Base-by-base conservation (phyloP, 2,329 filamentous ascomycete genomes). In the Exserohilum turcica region DNA sequence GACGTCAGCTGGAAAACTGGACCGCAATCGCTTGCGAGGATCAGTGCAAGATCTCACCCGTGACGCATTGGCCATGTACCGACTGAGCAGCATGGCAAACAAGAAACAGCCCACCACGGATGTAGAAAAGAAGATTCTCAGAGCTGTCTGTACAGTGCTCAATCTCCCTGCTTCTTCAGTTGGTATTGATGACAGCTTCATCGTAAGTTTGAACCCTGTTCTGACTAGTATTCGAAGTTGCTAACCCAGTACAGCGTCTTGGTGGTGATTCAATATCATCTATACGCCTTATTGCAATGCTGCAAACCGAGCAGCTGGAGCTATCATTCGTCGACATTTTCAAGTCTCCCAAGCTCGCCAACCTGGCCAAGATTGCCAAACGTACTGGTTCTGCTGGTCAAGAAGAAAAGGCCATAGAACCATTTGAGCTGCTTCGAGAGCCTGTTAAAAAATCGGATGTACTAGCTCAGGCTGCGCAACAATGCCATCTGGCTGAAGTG, bases 131-230 rank as follows among this genome's bases (percentile, higher is more conserved):
- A 70, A 68, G 49, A 47, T 74, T 7, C 67, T 68, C 37, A 66
- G 62, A 16, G 59, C 71, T 1, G 68, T 72, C 6, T 68, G 64
- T 38, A 59, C 60, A 0, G 65, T 73, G 2, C 52, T 74, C 38
- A 66, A 65, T 21, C 47, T 72, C 3, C 52, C 63, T 29, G 6
- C 59, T 7, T 59, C 63, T 10, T 55, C 64, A 4, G 67, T 73
- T 1, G 68, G 67, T 8, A 57, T 63, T 5, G 68, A 75, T 36
- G 74, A 76, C 48, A 72, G 57, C 50, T 72, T 72, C 40, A 62
- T 72, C 13, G 35, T 37, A 37, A 37, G 35, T 37, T 24, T 24
- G 21, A 3, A 5, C 19, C 5, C 18, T 21, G 9, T 37, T 37
- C 16, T n/a, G n/a, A n/a, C 18, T 21, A 21, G n/a, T n/a, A 5